Conservation (phyloP, 768 basidiomycete species). For the Calocybe indica region DNA sequence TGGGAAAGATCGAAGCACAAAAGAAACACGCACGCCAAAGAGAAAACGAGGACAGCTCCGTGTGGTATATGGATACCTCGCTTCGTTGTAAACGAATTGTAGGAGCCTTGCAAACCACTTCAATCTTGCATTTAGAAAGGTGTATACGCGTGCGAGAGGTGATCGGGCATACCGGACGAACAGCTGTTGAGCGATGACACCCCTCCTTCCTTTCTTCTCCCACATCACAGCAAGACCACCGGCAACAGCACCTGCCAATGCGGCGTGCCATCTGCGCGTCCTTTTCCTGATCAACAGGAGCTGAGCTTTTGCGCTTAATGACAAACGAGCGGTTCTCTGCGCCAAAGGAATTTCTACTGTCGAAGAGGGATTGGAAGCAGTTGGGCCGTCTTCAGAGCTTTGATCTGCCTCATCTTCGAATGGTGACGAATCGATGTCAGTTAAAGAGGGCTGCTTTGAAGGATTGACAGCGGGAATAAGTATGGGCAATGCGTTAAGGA, state of each 20-base stretch:
- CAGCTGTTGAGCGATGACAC: slow-evolving; percentile 77
- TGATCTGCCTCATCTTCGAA: slow-evolving; percentile 7
- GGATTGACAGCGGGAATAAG: slow-evolving; percentile 46
- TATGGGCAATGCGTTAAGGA: slow-evolving; percentile 74
- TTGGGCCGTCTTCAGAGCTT: slow-evolving; percentile 10
- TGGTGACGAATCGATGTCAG: slow-evolving; percentile 18
- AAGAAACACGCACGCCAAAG: slow-evolving; percentile 47
- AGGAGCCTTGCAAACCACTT: slow-evolving; percentile 87
- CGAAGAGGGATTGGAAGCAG: slow-evolving; percentile 17
- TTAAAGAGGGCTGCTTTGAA: slow-evolving; percentile 20
- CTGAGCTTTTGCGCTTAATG: slow-evolving; percentile 58
- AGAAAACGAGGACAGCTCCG: slow-evolving; percentile 80
- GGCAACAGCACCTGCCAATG: slow-evolving; percentile 70
- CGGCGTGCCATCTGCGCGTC: slow-evolving; percentile 73
- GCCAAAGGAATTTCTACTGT: slow-evolving; percentile 23
- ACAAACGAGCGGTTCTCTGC: slow-evolving; percentile 45
- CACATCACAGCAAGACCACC: slow-evolving; percentile 72
- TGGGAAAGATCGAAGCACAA: not conserved
- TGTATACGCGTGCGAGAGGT: not conserved
- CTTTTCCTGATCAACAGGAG: slow-evolving; percentile 57
- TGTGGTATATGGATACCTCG: slow-evolving; percentile 70
- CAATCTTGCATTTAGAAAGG: not conserved
- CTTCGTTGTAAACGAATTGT: slow-evolving; percentile 69
- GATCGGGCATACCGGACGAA: slow-evolving; percentile 70
- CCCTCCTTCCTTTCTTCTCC: slow-evolving; percentile 62